Evolutionary conservation across 1,139 yeast species (phyloP).

Genomic region (Blastobotrys apis): DNA sequence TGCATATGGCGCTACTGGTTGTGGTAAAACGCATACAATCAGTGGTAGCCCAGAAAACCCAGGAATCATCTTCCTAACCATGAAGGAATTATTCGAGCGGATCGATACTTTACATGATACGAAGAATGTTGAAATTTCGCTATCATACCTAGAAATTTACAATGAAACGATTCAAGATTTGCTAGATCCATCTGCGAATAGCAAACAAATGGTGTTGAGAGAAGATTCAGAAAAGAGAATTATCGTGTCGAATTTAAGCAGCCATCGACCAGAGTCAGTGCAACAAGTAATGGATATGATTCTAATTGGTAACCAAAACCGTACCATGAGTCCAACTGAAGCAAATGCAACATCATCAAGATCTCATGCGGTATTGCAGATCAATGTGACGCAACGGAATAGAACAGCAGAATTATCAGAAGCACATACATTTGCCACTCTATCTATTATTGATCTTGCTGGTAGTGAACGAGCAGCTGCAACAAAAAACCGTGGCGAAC

Average conservation of each 20-base stretch:
- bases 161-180: conserved; percentile 85
- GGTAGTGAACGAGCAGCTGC: conserved; percentile 95
- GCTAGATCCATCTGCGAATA: conserved; percentile 47
- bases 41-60: conserved; percentile 71
- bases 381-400: conserved; percentile 61
- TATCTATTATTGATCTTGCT: conserved; percentile 85
- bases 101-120: conserved; percentile 55
- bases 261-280: conserved; percentile 56
- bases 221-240: conserved; percentile 70
- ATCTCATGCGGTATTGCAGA: conserved; percentile 88
- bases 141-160: conserved; percentile 82
- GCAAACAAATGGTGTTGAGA: conserved; percentile 51
- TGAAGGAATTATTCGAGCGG: conserved; percentile 64
- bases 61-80: conserved; percentile 75
- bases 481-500: conserved; percentile 73
- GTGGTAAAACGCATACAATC: conserved; percentile 95
- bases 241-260: conserved; percentile 67
- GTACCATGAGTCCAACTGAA: conserved; percentile 84
- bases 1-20: conserved; percentile 98
- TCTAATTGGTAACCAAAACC: conserved; percentile 61
- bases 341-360: conserved; percentile 88
- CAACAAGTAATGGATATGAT: conserved; percentile 82
- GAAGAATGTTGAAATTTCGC: conserved; percentile 53
- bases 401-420: conserved; percentile 62
- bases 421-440: conserved; percentile 69